These are phyloP conservation scores for Pythium vanterpoolii DNA, from an alignment of 352 stramenopile genomes.

Conservation along the genomic window DNA sequence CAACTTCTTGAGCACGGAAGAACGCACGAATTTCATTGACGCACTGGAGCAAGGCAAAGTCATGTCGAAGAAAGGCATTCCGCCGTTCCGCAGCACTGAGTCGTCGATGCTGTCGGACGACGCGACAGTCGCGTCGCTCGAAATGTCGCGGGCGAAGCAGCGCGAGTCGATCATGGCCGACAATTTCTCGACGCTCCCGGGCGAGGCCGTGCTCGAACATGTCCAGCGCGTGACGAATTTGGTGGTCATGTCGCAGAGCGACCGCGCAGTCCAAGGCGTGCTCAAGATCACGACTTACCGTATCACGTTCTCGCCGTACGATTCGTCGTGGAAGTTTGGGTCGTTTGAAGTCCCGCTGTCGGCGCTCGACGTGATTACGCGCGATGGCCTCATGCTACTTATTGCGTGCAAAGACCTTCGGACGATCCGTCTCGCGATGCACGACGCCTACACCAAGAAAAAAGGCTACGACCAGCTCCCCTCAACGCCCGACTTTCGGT, in stretches of 20 bases:
- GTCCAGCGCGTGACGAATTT: conserved; percentile 85
- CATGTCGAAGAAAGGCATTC: conserved; percentile 63
- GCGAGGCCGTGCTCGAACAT: conserved; percentile 71
- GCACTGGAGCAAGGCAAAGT: conserved; percentile 80
- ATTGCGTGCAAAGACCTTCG: conserved; percentile 81
- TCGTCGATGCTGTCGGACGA: conserved; percentile 18
- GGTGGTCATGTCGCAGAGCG: conserved; percentile 79
- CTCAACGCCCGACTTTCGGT: conserved; percentile 71
- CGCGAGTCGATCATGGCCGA: conserved; percentile 35
- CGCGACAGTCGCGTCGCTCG: conserved; percentile 18
- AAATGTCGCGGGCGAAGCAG: conserved; percentile 37
- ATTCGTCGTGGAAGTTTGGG: conserved; percentile 80
- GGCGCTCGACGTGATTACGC: conserved; percentile 72
- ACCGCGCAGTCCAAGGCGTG: conserved; percentile 81
- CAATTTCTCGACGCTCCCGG: conserved; percentile 31
- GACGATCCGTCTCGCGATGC: conserved; percentile 78
- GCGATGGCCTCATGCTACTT: conserved; percentile 76
- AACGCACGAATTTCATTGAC: conserved; percentile 79
- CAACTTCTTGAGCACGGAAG: conserved; percentile 78
- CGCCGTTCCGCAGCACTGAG: conserved; percentile 22
- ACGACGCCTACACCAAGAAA: conserved; percentile 82
- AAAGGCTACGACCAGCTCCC: conserved; percentile 77
- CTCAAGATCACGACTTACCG: conserved; percentile 83
- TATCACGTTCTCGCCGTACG: conserved; percentile 82
- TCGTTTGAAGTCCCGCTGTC: conserved; percentile 82